Evolutionary conservation across 2,329 filamentous ascomycete genomes (phyloP), one percentile per base, ranked within the genome.

Genomic region (Monosporascus sp.): DNA sequence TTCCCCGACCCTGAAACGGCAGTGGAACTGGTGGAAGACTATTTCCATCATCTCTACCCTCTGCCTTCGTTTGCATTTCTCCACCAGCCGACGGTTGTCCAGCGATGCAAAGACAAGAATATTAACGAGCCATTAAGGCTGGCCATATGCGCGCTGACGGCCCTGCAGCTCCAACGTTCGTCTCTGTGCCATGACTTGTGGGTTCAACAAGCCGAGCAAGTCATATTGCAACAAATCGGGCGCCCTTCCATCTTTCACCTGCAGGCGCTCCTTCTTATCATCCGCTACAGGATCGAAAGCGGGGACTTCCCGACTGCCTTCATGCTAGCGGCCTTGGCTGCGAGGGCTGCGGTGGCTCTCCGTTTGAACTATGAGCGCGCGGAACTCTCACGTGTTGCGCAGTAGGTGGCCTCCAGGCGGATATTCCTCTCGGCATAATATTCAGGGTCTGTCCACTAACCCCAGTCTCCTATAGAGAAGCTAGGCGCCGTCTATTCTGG

Each of bases 291-390:
- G 16, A 68, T 69, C 45, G 65, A 68, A 44, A 68, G 60, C 35
- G 66, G 68, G 49, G 60, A 64, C 35, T 69, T 68, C 47, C 62
- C 65, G 8, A 63, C 61, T 1, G 66, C 68, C 0, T 72, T 72
- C 46, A 72, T 72, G 69, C 58, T 72, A 1, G 62, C 69, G 1
- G 67, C 66, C 1, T 59, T 70, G 8, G 69, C 69, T 3, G 66
- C 65, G 51, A 68, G 70, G 14, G 69, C 67, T 8, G 72, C 71
- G 2, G 60, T 69, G 7, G 71, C 68, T 3, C 63, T 75, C 20
- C 69, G 72, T 6, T 59, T 75, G 17, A 74, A 74, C 54, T 70
- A 73, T 49, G 72, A 74, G 53, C 64, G 67, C 6, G 58, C 68
- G 1, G 67, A 69, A 40, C 59, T 72, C 3, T 61, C 64, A 9